phyloP scores from a whole-genome alignment of 2,329 filamentous ascomycete species.

The Diaporthe australafricana region DNA sequence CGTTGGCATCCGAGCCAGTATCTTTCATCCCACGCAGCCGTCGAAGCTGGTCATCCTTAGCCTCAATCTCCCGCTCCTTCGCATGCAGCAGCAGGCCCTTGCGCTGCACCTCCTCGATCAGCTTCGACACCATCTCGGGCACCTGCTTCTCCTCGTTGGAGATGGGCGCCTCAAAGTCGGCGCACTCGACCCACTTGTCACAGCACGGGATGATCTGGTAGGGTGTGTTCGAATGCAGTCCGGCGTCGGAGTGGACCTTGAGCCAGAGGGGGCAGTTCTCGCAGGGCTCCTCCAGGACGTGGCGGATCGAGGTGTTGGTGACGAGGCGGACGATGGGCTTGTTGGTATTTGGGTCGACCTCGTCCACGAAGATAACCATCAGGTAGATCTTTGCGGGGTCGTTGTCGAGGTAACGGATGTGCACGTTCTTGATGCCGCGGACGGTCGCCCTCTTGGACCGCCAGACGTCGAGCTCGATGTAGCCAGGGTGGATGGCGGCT shows the following conservation, averaged over 20 bases:
- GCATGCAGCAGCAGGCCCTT: conserved; percentile 4
- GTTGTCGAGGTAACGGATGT: conserved; percentile 31
- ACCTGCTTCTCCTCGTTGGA: conserved; percentile 31
- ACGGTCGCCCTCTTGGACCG: conserved; percentile 21
- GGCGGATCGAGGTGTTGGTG: conserved; percentile 35
- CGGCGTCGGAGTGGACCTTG: conserved; percentile 4
- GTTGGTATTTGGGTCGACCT: not conserved
- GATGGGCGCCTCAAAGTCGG: conserved; percentile 30
- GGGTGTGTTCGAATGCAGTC: not conserved
- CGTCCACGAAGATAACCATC: conserved; percentile 29
- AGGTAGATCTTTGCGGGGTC: conserved; percentile 31
- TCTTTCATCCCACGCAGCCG: not conserved
- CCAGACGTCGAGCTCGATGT: conserved; percentile 32
- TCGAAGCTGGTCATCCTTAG: conserved; percentile 25
- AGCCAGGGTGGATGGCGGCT: not conserved
- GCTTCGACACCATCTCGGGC: conserved; percentile 25
- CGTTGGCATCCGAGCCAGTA: not conserved
- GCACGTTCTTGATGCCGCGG: conserved; percentile 25
- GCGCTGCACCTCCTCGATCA: conserved; percentile 17
- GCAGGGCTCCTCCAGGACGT: conserved; percentile 34
- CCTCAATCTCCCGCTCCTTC: conserved; percentile 29
- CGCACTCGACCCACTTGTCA: conserved; percentile 23
- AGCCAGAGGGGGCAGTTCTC: conserved; percentile 36
- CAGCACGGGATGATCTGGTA: conserved; percentile 35
- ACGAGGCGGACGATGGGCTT: conserved; percentile 23